Base-by-base conservation (phyloP, 768 basidiomycete species). In the Pilatotrama ljubarskyi region DNA sequence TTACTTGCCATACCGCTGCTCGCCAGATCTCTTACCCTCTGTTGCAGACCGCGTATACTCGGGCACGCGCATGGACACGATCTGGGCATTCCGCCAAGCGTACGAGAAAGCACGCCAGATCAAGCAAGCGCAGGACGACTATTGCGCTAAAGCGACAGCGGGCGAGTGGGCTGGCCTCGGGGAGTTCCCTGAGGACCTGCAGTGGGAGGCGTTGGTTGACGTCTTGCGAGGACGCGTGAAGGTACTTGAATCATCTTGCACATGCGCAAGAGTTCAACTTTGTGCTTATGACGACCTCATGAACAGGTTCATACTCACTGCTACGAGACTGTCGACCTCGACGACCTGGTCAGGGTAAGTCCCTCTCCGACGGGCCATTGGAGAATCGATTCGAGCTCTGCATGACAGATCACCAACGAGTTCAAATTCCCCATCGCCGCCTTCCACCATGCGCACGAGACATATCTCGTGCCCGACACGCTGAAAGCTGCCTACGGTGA, bases 391-490 rank as follows among this genome's bases (percentile, higher is more conserved):
- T 6, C 9, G 49, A 43, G 25, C 35, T 15, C 10, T 10, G 14
- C 4, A 29, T 7, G 18, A 7, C 29, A 94, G 84, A 79, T 97
- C 46, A 85, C 91, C 40, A 91, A 95, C 69, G 94, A 97, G 73
- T 98, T 95, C 79, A 76, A 92, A 67, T 94, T 93, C 69, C 81
- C 85, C 2, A 79, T 94, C 24, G 84, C 89, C 7, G 88, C 91
- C 10, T 86, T 95, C 69, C 92, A 95, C 67, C 89, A 91, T 69
- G 95, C 93, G 9, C 87, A 92, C 58, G 93, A 95, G 71, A 84
- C 93, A 1, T 97, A 92, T 73, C 81, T 97, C n/a, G 89, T 95
- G 18, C 92, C 94, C 0, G 84, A 85, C 25, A 74, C 88, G 3
- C 75, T 98, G 58, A 95, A 93, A 72, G 77, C 82, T 71, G 84